Evolutionary conservation across 257 asterid genomes (phyloP).

Genomic region (Voacanga thouarsii): DNA sequence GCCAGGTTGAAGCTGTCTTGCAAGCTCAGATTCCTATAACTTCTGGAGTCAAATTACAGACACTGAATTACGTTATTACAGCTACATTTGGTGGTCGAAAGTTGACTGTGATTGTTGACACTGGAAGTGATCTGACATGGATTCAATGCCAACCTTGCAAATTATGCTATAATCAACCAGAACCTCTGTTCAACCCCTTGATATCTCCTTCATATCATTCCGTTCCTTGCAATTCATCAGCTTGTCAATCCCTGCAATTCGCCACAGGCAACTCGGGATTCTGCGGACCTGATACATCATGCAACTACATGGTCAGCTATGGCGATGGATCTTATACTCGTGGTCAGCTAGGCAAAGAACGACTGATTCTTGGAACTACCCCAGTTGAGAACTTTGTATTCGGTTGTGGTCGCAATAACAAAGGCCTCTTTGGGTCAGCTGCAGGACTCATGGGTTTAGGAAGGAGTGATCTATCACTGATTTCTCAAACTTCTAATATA

Average conservation of each 20-base stretch:
- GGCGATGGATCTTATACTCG: slow-evolving; percentile 87
- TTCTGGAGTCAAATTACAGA: slow-evolving; percentile 65
- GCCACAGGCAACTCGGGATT: slow-evolving; percentile 55
- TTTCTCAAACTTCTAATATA: slow-evolving; percentile 52
- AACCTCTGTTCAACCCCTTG: slow-evolving; percentile 68
- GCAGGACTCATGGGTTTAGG: slow-evolving; percentile 87
- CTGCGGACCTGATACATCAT: slow-evolving; percentile 40
- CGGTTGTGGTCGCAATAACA: slow-evolving; percentile 74
- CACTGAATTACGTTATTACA: slow-evolving; percentile 73
- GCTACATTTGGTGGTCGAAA: slow-evolving; percentile 56
- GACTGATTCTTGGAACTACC: slow-evolving; percentile 44
- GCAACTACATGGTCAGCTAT: slow-evolving; percentile 62
- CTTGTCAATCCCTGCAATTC: slow-evolving; percentile 53
- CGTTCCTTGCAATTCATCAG: slow-evolving; percentile 52
- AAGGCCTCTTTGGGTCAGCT: slow-evolving; percentile 75
- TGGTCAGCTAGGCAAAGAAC: slow-evolving; percentile 63
- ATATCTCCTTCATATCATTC: slow-evolving; percentile 54
- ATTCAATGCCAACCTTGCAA: slow-evolving; percentile 87
- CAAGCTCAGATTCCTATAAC: slow-evolving; percentile 48
- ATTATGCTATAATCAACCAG: slow-evolving; percentile 67
- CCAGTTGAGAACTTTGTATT: slow-evolving; percentile 50
- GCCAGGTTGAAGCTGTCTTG: slow-evolving; percentile 30
- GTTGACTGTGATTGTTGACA: slow-evolving; percentile 72
- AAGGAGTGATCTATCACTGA: slow-evolving; percentile 64
- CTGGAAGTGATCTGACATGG: slow-evolving; percentile 89